Base-by-base conservation (phyloP, 352 stramenopile genomes). In the Globisporangium acanthophoron region DNA sequence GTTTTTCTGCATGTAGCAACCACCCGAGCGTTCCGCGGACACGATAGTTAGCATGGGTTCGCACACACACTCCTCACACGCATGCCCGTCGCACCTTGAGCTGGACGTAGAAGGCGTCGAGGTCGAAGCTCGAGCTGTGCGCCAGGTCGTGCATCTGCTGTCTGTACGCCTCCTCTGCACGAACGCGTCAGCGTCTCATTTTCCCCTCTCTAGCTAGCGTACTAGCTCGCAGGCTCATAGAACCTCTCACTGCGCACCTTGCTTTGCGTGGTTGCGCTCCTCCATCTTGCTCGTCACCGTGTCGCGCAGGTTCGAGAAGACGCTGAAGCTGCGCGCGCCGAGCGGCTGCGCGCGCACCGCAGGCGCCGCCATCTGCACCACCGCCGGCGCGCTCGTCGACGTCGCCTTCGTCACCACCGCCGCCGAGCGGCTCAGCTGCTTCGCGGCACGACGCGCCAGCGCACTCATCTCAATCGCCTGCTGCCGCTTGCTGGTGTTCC, bases 251-350 rank as follows among this genome's bases (percentile, higher is more conserved):
- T 9, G 20, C 15, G 20, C 52, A 92, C 83, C 71, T 53, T 90
- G 78, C 64, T 94, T 94, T 51, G 66, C 71, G 46, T 88, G 69
- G 64, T 90, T 93, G 69, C 83, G 80, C 67, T 91, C 73, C 68
- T 92, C 78, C 59, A 94, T 67, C 68, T 92, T 92, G 61, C 69
- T 63, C 50, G 76, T 79, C 35, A 94, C 74, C 8, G 77, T 74
- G 57, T 93, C 80, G 44, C 79, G 80, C 49, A 94, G 71, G 62
- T 67, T 87, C 51, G 70, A 76, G 60, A 94, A 89, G 44, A 94
- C 64, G 61, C 85, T 71, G 63, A 94, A 83, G 46, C 59, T 73
- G 61, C 85, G 85, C 69, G 65, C 74, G 57, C 69, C 70, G 33
- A 49, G 47, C 35, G 33, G 20, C 24, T 55, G 31, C 49, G 21